Evolutionary conservation across 139 green algal genomes (phyloP), one percentile per base, ranked within the genome.

Genomic region (Chlorella ohadii): DNA sequence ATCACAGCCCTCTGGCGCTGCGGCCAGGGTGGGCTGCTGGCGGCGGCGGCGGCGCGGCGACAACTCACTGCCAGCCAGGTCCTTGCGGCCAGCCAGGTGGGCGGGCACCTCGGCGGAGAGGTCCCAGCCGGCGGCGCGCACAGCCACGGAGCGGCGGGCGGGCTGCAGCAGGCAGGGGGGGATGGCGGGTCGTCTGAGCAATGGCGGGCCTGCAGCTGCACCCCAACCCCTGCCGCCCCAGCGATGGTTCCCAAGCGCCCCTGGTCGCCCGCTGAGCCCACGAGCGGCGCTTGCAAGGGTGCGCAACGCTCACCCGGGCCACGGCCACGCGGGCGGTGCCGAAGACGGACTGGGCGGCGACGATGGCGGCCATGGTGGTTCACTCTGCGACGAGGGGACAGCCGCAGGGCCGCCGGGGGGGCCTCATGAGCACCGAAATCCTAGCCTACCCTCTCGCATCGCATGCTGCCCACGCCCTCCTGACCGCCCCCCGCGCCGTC

Each of bases 41-140:
- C 27, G 27, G 28, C 16, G 28, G 63, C 25, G 63, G 51, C 51
- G 51, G 63, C 63, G 28, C 5, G 4, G 51, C 51, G 51, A 7
- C 65, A 13, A 31, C 76, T 82, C 76, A 82, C 76, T 82, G 27
- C 76, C 76, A 38, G 76, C 76, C 57, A 82, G 34, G 76, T 82
- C 76, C 76, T 82, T 82, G 76, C 76, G 59, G 59, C 72, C 41
- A 13, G 51, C 51, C 70, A 89, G 72, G 82, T 86, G 76, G 39
- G 72, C 72, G 61, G 82, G 82, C 59, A 82, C 56, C 72, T 86
- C 82, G 20, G 59, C 47, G 31, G 57, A 56, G 44, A 64, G 72
- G 12, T 74, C 59, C 82, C 82, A 86, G 27, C 73, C 68, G 56
- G 72, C 82, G 20, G 72, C 82, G 33, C 82, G 72, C 39, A 86